Percentiles rank a stretch among this genome's conserved stretches.
phyloP scores from a whole-genome alignment of 2,329 filamentous ascomycete genomes.

The Graphilbum ipis-grandicollis region DNA sequence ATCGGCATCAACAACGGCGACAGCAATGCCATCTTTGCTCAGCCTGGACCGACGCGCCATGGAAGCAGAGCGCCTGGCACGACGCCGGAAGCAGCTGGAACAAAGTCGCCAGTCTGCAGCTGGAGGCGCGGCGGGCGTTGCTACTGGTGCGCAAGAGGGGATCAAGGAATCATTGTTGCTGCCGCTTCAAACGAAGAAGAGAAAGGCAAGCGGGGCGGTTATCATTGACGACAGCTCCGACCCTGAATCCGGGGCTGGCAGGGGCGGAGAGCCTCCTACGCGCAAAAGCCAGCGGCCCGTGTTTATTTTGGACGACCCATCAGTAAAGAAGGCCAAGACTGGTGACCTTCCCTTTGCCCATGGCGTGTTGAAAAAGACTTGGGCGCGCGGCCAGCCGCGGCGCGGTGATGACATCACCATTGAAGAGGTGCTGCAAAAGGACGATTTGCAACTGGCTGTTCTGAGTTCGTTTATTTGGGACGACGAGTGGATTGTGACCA shows the following conservation, averaged over 20 bases:
- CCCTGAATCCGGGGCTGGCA: neutral
- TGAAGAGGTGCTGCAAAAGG: conserved; percentile 66
- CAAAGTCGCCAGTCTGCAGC: conserved; percentile 2
- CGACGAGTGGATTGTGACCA: conserved; percentile 58
- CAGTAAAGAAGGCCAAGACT: neutral
- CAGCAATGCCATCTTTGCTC: conserved; percentile 18
- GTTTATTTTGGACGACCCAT: neutral
- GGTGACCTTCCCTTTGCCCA: conserved; percentile 23
- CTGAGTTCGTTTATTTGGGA: conserved; percentile 83
- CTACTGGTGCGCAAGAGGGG: too few species aligned
- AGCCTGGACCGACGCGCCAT: conserved; percentile 62
- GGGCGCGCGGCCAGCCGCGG: conserved; percentile 45
- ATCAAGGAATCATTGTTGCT: neutral
- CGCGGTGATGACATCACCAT: conserved; percentile 62
- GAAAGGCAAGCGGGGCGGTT: neutral
- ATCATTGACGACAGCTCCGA: neutral
- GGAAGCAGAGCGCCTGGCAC: conserved; percentile 67
- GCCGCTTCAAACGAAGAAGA: neutral
- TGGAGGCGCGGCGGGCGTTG: too few species aligned
- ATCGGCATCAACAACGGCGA: conserved; percentile 8
- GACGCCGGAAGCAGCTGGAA: conserved; percentile 38
- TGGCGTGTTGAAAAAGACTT: conserved; percentile 70
- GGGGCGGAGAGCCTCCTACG: neutral
- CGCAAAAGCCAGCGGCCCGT: neutral
- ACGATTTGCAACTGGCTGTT: conserved; percentile 56